Percentiles rank a stretch among this genome's conserved stretches.
These are phyloP conservation scores for Nephelium lappaceum DNA, from an alignment of 345 rosid genomes.

Conservation along the genomic window DNA sequence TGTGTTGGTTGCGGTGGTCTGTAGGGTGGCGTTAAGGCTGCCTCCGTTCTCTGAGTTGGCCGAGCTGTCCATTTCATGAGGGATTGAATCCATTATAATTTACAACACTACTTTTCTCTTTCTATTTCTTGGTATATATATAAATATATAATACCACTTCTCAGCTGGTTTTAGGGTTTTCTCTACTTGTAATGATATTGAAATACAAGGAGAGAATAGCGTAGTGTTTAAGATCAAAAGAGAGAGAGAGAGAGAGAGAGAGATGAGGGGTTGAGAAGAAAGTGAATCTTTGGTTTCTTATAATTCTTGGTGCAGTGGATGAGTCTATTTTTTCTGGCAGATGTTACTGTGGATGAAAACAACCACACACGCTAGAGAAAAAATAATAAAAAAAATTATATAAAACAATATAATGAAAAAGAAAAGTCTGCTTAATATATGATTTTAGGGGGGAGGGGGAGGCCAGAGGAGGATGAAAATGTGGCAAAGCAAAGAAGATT, in stretches of 20 bases:
- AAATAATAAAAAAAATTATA: neutral
- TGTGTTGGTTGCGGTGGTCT: neutral
- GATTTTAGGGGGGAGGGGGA: constrained; percentile 19
- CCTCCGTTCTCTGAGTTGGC: constrained; percentile 1
- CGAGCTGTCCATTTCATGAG: constrained; percentile 22
- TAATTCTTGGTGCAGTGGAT: constrained; percentile 21
- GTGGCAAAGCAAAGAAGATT: constrained; percentile 17
- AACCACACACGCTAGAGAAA: neutral
- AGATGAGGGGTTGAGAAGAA: neutral
- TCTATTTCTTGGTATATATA: too few species aligned
- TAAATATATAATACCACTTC: neutral
- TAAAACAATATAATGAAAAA: neutral
- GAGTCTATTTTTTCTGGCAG: constrained; percentile 15
- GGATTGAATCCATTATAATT: constrained; percentile 29
- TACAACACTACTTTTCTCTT: neutral
- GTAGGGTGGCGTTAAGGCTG: neutral
- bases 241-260: constrained; percentile 5
- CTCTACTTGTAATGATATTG: neutral
- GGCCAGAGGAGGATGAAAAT: constrained; percentile 10
- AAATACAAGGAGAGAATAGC: neutral
- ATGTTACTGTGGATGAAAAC: constrained; percentile 21
- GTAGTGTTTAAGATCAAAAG: neutral
- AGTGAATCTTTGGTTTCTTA: constrained; percentile 14
- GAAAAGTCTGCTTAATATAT: constrained; percentile 5
- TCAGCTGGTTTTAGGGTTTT: constrained; percentile 23